phyloP scores from a whole-genome alignment of 2,329 filamentous ascomycete genomes.

The Penicillium aurantiogriseum region DNA sequence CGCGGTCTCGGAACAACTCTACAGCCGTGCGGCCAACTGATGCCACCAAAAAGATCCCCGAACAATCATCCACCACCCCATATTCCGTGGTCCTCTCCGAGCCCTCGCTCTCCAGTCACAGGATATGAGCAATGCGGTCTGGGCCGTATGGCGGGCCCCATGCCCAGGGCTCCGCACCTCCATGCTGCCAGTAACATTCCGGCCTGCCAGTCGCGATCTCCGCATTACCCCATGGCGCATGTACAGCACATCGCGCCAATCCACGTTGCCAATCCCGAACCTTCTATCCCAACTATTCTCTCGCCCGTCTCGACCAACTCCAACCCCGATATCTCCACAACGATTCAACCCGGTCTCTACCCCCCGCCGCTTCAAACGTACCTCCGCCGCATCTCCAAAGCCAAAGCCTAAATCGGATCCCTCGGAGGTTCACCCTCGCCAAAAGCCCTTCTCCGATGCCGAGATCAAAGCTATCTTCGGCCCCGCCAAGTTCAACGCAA shows the following conservation, averaged over 20 bases:
- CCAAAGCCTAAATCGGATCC: slow-evolving; percentile 7
- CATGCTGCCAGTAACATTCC: slow-evolving; percentile 22
- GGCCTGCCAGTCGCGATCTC: slow-evolving; percentile 22
- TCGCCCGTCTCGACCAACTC: neutral
- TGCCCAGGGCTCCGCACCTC: slow-evolving; percentile 37
- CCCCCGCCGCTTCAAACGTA: slow-evolving; percentile 22
- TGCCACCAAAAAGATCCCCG: slow-evolving; percentile 17
- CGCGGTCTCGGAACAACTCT: slow-evolving; percentile 8
- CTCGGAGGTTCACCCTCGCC: slow-evolving; percentile 19
- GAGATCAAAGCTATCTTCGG: slow-evolving; percentile 41
- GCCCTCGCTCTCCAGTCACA: slow-evolving; percentile 15
- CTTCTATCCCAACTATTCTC: neutral
- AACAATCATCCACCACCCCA: neutral
- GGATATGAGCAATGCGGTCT: slow-evolving; percentile 46
- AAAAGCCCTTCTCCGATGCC: slow-evolving; percentile 31
- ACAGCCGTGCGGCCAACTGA: slow-evolving; percentile 2
- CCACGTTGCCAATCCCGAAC: slow-evolving; percentile 6
- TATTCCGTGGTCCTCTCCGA: neutral
- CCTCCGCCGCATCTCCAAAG: slow-evolving; percentile 17
- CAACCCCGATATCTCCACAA: neutral
- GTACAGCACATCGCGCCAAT: slow-evolving; percentile 16
- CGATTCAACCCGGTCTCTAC: slow-evolving; percentile 2
- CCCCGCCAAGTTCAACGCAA: slow-evolving; percentile 26
- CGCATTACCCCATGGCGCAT: slow-evolving; percentile 23
- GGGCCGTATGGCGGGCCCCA: slow-evolving; percentile 43